These are phyloP conservation scores for Penicillium freii DNA, from an alignment of 2,329 filamentous ascomycete species.

Conservation along the genomic window DNA sequence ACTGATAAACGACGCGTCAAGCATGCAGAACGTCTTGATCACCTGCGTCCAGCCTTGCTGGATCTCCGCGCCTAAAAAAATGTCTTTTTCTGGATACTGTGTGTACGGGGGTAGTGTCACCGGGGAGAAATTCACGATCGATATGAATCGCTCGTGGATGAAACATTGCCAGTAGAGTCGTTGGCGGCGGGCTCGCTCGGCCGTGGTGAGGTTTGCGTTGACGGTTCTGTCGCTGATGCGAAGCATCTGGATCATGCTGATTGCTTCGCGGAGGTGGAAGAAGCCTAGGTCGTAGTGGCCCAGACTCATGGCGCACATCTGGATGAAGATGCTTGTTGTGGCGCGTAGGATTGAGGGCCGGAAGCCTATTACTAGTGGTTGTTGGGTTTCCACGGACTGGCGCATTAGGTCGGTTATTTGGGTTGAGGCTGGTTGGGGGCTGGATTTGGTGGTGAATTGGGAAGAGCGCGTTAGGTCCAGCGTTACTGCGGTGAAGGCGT, in stretches of 20 bases:
- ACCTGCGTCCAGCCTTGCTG: slow-evolving; percentile 47
- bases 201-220: slow-evolving; percentile 30
- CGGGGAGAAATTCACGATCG: slow-evolving; percentile 51
- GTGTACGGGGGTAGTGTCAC: slow-evolving; percentile 42
- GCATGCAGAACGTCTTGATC: slow-evolving; percentile 46
- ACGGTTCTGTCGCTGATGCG: slow-evolving; percentile 44
- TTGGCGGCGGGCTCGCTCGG: slow-evolving; percentile 46
- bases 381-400: slow-evolving; percentile 38
- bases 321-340: slow-evolving; percentile 54
- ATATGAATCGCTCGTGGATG: slow-evolving; percentile 58
- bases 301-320: slow-evolving; percentile 53
- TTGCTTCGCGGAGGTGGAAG: slow-evolving; percentile 52
- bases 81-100: slow-evolving; percentile 41
- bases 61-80: slow-evolving; percentile 31
- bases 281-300: slow-evolving; percentile 51
- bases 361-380: slow-evolving; percentile 41
- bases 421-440: slow-evolving; percentile 20
- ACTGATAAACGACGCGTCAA: slow-evolving; percentile 47
- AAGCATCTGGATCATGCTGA: slow-evolving; percentile 47
- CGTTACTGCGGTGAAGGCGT: slow-evolving; percentile 48
- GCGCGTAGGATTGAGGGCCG: slow-evolving; percentile 47
- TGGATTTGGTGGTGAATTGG: slow-evolving; percentile 13
- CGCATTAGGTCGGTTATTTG: slow-evolving; percentile 29
- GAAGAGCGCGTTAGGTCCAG: slow-evolving; percentile 40
- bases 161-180: slow-evolving; percentile 57